These are phyloP conservation scores for Didymella segeticola DNA, from an alignment of 2,329 filamentous ascomycete genomes.

Conservation along the genomic window DNA sequence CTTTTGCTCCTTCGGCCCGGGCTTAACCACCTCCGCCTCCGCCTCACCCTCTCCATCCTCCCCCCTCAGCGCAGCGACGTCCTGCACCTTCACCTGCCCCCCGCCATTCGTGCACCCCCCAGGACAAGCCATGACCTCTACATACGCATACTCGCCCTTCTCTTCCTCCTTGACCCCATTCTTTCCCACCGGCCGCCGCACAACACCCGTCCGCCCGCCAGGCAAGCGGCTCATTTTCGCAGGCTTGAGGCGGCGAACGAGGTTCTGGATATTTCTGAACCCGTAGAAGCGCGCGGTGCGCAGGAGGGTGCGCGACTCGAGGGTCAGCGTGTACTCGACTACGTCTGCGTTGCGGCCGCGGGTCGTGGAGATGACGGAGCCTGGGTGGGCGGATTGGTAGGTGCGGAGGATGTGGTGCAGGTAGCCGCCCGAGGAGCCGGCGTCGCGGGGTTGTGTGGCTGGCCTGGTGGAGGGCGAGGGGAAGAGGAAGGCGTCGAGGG, in stretches of 20 bases:
- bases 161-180: conserved; percentile 62
- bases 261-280: conserved; percentile 97
- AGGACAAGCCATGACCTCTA: conserved; percentile 98
- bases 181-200: conserved; percentile 71
- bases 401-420: conserved; percentile 82
- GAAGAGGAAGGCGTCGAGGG: conserved; percentile 77
- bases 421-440: conserved; percentile 88
- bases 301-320: conserved; percentile 50
- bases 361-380: conserved; percentile 72
- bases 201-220: conserved; percentile 41
- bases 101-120: conserved; percentile 99
- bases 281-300: conserved; percentile 84
- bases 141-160: conserved; percentile 81
- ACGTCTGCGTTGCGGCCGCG: conserved; percentile 91
- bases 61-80: conserved; percentile 61
- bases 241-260: conserved; percentile 90
- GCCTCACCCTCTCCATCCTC: conserved; percentile 33
- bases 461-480: conserved; percentile 50
- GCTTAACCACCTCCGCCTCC: conserved; percentile 51
- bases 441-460: conserved; percentile 57
- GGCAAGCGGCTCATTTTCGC: conserved; percentile 67
- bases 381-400: conserved; percentile 73
- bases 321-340: conserved; percentile 77
- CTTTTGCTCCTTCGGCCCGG: conserved; percentile 81
- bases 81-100: conserved; percentile 90